Percentiles rank a stretch among this genome's conserved stretches.
phyloP scores from a whole-genome alignment of 1,284 basidiomycete species.

The Stygiomarasmius scandens region DNA sequence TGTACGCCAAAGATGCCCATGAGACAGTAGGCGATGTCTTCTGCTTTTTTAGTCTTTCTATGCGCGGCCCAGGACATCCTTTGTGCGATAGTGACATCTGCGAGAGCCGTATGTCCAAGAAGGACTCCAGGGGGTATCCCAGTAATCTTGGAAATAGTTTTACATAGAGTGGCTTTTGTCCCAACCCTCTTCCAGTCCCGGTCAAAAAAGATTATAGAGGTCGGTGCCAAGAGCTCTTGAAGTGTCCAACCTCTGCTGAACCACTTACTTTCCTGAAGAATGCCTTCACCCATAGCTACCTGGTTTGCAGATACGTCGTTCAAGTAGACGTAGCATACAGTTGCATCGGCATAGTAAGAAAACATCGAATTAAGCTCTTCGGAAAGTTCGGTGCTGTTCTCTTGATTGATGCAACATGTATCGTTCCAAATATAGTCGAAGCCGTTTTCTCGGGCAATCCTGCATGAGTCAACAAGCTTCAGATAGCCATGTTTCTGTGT shows the following conservation, averaged over 20 bases:
- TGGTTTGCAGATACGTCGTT: background rate
- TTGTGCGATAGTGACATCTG: background rate
- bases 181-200: background rate
- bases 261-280: background rate
- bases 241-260: background rate
- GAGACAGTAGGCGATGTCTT: background rate
- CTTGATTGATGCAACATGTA: background rate
- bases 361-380: background rate
- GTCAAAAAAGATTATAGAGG: background rate
- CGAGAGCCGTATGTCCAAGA: background rate
- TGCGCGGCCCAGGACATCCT: background rate
- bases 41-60: background rate
- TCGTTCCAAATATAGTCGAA: background rate
- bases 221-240: background rate
- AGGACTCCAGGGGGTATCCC: background rate
- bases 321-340: background rate
- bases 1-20: background rate
- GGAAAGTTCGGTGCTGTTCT: background rate
- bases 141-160: background rate
- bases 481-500: too few relatives aligned
- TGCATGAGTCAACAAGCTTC: too few relatives aligned
- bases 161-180: background rate
- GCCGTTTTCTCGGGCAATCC: too few relatives aligned
- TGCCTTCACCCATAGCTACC: background rate
- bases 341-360: background rate